Evolutionary conservation across 108 stramenopile species (phyloP), one percentile per base, ranked within the genome.

Genomic region (Schizochytrium sp.): DNA sequence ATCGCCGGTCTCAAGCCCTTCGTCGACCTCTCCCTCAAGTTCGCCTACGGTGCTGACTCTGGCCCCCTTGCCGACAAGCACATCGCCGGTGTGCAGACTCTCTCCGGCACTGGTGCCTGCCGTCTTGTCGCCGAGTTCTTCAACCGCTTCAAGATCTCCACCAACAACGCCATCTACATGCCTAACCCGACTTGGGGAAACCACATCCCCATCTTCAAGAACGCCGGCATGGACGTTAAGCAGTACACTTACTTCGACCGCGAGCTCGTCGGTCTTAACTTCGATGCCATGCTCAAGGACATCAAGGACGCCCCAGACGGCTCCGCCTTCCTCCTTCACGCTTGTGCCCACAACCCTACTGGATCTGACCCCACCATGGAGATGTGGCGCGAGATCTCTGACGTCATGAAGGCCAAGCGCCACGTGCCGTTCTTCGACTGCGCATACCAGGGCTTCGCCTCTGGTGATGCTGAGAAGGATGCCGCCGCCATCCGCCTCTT

Each of bases 311-410:
- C 98, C 7, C 95, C 96, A 3, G 94, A 97, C 47, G 96, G 96
- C 56, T 95, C 95, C 60, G 91, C 96, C 76, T 92, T 99, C 88
- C 92, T 99, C 60, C 91, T 99, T 4, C 99, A 99, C 92, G 98
- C 98, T 73, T 99, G 99, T 93, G 98, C 99, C 19, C 99, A 99
- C 95, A 99, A 99, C 92, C 98, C 98, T 28, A 99, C 99, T 13
- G 99, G 99, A 50, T 95, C 95, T 72, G 99, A 99, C 92, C 99
- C 98, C 19, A 95, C 96, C 69, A 76, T 87, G 87, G 94, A 96
- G 13, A 96, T 98, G 93, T 99, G 99, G 99, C 69, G 89, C 53
- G 89, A 92, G 58, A 91, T 99, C 72, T 94, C 95, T 40, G 90
- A 95, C 47, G 64, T 95, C 57, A 91, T 98, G 87, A 93, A 95